Percentiles rank a stretch among this genome's conserved stretches.
phyloP scores from a whole-genome alignment of 2,329 filamentous ascomycete genomes.

The Fusarium sp. region DNA sequence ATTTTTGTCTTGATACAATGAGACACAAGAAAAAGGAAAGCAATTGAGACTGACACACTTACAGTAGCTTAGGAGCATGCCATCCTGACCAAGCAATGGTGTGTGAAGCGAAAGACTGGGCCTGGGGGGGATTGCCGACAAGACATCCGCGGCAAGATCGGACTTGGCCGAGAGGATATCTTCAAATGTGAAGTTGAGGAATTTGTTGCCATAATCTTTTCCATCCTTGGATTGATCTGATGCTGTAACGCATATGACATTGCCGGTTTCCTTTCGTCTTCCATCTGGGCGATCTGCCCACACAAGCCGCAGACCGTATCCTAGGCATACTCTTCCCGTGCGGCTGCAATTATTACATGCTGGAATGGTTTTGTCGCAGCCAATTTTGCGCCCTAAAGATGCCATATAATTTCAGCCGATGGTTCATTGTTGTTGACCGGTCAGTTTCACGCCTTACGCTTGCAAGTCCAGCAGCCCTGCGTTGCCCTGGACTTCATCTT shows the following conservation, averaged over 20 bases:
- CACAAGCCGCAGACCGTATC: slow-evolving; percentile 6
- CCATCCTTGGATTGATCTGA: not conserved
- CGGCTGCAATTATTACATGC: slow-evolving; percentile 1
- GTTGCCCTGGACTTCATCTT: slow-evolving; percentile 7
- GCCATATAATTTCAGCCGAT: not conserved
- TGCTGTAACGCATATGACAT: not conserved
- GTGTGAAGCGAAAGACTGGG: slow-evolving; percentile 11
- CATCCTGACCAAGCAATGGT: slow-evolving; percentile 25
- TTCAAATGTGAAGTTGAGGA: not conserved
- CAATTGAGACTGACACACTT: not conserved
- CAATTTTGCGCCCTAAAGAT: slow-evolving; percentile 3
- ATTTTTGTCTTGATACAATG: not conserved
- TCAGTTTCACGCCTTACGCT: slow-evolving; percentile 6
- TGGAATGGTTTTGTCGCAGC: not conserved
- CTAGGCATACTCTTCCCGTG: slow-evolving; percentile 1
- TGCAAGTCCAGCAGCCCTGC: slow-evolving; percentile 7
- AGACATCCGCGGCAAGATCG: not conserved
- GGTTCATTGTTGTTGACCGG: not conserved
- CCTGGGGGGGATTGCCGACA: not conserved
- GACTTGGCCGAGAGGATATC: slow-evolving; percentile 10
- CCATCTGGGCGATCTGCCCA: not conserved
- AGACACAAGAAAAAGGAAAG: too few relatives aligned
- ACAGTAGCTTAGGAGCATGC: slow-evolving; percentile 14
- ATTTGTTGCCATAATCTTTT: not conserved
- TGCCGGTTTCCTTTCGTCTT: not conserved